Base-by-base conservation (phyloP, 2,329 filamentous ascomycete species). In the Aspergillus viridinutans region DNA sequence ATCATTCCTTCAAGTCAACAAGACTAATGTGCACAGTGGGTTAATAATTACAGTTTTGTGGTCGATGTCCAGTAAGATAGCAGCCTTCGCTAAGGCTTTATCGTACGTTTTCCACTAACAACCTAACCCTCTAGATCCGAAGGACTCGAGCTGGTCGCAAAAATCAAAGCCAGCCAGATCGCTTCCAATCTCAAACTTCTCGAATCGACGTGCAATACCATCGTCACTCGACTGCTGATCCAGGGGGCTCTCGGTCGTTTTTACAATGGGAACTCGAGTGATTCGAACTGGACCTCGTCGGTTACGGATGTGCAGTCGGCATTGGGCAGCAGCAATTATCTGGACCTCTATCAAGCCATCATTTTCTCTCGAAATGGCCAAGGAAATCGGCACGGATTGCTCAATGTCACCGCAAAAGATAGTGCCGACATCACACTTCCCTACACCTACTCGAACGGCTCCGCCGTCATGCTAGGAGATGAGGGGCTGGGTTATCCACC, bases 121-220 rank as follows among this genome's bases (percentile, higher is more conserved):
- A 9, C 28, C 35, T 51, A 6, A 38, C 32, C 14, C 29, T 32
- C 32, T 1, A 79, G 81, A 50, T 75, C 83, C 12, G 80, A 83
- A 52, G 83, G 87, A 52, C 83, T 97, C 50, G 79, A 86, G 26
- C 80, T 96, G 60, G 90, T 90, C 1, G 92, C 92, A 6, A 92
- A 89, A 2, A 85, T 96, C 69, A 96, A 96, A 73, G 88, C 92
- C 21, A 86, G 89, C 29, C 88, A 93, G 69, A 82, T 97, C 61
- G 81, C 88, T 5, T 88, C 90, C 53, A 89, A 91, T 69, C 83
- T 97, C 55, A 81, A 90, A 52, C 82, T 96, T 52, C 85, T 96
- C 63, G 85, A 92, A 75, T 89, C 89, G 32, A 88, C 86, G 58
- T 89, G 87, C 68, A 80, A 82, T 55, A 87, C 88, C 54, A 87